phyloP scores from a whole-genome alignment of 1,284 basidiomycete species.

The Cryptococcus hybrid region DNA sequence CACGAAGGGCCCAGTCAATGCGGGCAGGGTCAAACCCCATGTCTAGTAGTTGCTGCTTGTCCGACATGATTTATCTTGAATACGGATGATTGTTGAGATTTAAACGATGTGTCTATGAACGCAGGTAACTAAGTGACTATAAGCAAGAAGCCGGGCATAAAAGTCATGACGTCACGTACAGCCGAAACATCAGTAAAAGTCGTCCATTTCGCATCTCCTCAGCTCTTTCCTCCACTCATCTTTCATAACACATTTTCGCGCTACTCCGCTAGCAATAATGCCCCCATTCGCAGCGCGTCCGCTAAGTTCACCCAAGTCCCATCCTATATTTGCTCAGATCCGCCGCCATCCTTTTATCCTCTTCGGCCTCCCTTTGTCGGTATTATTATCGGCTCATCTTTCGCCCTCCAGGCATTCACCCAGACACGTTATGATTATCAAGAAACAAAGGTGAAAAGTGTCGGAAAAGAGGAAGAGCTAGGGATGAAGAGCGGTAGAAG shows the following conservation, averaged over 20 bases:
- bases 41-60: conserved; percentile 73
- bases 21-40: conserved; percentile 85
- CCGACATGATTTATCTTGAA: conserved; percentile 34
- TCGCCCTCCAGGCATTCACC: conserved; percentile 77
- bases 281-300: conserved; percentile 59
- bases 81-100: too few species aligned
- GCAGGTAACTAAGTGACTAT: background rate
- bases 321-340: conserved; percentile 33
- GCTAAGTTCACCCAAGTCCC: conserved; percentile 52
- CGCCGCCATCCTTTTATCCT: conserved; percentile 52
- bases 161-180: too few species aligned
- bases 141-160: background rate
- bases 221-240: background rate
- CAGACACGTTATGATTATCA: conserved; percentile 90
- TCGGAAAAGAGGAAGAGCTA: conserved; percentile 80
- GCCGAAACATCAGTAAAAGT: too few species aligned
- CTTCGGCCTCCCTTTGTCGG: conserved; percentile 83
- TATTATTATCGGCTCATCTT: conserved; percentile 84
- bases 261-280: conserved; percentile 16
- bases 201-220: too few species aligned
- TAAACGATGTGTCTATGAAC: background rate
- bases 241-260: background rate
- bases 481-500: conserved; percentile 74
- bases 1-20: conserved; percentile 82
- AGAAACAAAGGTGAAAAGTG: conserved; percentile 70